Conservation (phyloP, 1,284 basidiomycete species). For the Sporisorium reilianum region DNA sequence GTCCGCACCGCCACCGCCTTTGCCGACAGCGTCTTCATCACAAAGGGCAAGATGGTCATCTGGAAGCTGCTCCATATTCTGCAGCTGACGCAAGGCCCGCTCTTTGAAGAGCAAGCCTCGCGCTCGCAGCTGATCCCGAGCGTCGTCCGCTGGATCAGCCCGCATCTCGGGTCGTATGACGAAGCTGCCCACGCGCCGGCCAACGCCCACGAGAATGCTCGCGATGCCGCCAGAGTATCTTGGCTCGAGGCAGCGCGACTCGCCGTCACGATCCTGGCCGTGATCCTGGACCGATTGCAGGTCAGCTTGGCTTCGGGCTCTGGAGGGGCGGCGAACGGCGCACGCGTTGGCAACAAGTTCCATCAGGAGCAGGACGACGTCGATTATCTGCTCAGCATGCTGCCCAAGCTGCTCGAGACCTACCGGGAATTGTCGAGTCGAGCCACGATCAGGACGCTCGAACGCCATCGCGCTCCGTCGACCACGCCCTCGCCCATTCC, state of each 20-base stretch:
- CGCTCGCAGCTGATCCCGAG: slow-evolving; percentile 86
- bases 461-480: slow-evolving; percentile 75
- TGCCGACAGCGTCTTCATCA: slow-evolving; percentile 82
- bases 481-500: slow-evolving; percentile 78
- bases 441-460: slow-evolving; percentile 78
- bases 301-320: slow-evolving; percentile 26
- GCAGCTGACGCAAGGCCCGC: slow-evolving; percentile 86
- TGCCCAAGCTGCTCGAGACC: slow-evolving; percentile 87
- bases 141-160: slow-evolving; percentile 92
- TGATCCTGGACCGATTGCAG: slow-evolving; percentile 91
- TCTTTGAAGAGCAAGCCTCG: slow-evolving; percentile 85
- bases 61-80: slow-evolving; percentile 95
- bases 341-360: slow-evolving; percentile 16
- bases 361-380: slow-evolving; percentile 90
- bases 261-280: slow-evolving; percentile 74
- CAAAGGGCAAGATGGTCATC: slow-evolving; percentile 86
- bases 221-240: slow-evolving; percentile 77
- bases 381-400: slow-evolving; percentile 84
- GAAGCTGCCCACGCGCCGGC: slow-evolving; percentile 34
- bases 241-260: slow-evolving; percentile 92
- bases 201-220: slow-evolving; percentile 48
- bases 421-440: slow-evolving; percentile 84
- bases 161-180: slow-evolving; percentile 91
- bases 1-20: slow-evolving; percentile 79
- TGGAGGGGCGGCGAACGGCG: slow-evolving; percentile 1